These are phyloP conservation scores for Kickxella alabastrina DNA, from an alignment of 192 early-diverging fungal genomes.

Conservation along the genomic window DNA sequence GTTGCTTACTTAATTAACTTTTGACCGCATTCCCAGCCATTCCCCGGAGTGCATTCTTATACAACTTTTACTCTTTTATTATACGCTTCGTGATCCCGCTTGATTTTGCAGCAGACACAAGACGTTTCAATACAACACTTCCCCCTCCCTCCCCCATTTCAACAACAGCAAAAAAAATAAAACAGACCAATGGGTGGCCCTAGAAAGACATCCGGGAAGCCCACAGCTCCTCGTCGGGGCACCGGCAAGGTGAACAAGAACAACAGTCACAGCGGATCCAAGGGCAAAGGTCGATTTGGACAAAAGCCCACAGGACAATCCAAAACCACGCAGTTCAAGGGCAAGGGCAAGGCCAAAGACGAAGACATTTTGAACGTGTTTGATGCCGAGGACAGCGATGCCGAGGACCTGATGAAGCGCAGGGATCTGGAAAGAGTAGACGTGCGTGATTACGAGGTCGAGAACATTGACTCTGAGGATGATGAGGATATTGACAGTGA, in stretches of 20 bases:
- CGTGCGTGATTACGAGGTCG: conserved; percentile 62
- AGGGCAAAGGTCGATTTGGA: background rate
- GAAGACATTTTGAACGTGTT: conserved; percentile 6
- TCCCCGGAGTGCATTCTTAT: no score
- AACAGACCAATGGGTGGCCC: conserved; percentile 13
- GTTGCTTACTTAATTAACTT: background rate
- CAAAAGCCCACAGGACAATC: background rate
- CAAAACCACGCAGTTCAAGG: background rate
- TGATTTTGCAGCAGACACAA: no score
- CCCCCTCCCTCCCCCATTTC: background rate
- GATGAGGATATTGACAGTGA: conserved; percentile 95
- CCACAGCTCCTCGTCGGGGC: conserved; percentile 9
- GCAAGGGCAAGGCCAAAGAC: background rate
- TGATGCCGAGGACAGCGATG: conserved; percentile 8
- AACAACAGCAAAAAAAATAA: background rate
- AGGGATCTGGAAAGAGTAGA: conserved; percentile 25
- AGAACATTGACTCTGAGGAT: conserved; percentile 77
- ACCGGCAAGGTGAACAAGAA: background rate
- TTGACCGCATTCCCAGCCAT: background rate
- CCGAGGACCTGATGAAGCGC: conserved; percentile 10
- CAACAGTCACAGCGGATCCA: background rate
- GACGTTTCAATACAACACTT: background rate
- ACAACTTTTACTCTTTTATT: no score
- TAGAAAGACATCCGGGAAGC: conserved; percentile 12
- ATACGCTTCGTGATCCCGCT: no score